phyloP scores from a whole-genome alignment of 495 filamentous ascomycete species.

The Coniosporium apollinis region DNA sequence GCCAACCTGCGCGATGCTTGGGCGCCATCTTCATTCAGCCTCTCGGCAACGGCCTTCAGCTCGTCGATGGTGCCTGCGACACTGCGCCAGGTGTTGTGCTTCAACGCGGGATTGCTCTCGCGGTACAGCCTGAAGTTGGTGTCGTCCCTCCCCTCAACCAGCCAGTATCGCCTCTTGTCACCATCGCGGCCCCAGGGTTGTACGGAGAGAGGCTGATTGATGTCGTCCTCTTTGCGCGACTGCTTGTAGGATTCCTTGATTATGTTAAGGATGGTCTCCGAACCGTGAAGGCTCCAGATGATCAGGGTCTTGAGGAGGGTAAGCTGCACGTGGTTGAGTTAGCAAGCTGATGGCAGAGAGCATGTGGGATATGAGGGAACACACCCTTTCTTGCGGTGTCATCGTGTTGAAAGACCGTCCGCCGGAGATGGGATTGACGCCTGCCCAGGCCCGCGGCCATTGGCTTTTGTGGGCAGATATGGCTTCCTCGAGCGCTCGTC shows the following conservation, averaged over 20 bases:
- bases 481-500: constrained; percentile 85
- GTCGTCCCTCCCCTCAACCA: constrained; percentile 88
- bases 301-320: constrained; percentile 66
- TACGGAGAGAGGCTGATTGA: constrained; percentile 83
- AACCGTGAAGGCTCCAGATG: constrained; percentile 80
- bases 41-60: constrained; percentile 52
- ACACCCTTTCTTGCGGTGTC: constrained; percentile 63
- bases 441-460: constrained; percentile 80
- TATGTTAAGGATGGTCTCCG: constrained; percentile 61
- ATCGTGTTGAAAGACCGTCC: constrained; percentile 63
- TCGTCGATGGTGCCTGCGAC: constrained; percentile 85
- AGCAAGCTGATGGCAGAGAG: constrained; percentile 8
- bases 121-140: constrained; percentile 88
- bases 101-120: constrained; percentile 69
- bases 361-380: constrained; percentile 17
- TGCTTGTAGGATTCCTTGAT: constrained; percentile 86
- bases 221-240: constrained; percentile 72
- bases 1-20: constrained; percentile 62
- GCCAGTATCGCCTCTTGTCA: constrained; percentile 78
- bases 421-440: constrained; percentile 67
- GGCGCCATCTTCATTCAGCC: constrained; percentile 59
- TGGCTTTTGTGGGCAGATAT: constrained; percentile 68
- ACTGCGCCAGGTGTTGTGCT: constrained; percentile 76
- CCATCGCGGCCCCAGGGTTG: constrained; percentile 90
- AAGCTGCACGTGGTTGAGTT: constrained; percentile 33